Conservation (phyloP, 139 green algal species). For the Pseudopediastrum boryanum region DNA sequence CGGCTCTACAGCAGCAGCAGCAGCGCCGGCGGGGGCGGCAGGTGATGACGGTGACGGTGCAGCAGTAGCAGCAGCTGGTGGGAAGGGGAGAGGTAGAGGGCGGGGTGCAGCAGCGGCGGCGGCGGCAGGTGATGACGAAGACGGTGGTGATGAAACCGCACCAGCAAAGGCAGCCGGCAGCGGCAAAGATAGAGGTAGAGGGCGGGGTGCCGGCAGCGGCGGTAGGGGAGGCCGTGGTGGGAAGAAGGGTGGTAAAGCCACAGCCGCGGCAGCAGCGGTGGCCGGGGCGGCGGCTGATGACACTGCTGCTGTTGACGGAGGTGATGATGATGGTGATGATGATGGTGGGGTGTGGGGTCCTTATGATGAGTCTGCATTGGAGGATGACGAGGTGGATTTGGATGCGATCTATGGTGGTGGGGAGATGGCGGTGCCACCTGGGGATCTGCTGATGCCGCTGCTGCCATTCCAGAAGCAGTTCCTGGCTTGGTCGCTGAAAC, state of each 20-base stretch:
- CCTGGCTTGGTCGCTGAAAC: constrained; percentile 79
- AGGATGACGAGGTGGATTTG: constrained; percentile 20
- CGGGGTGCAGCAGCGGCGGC: neutral
- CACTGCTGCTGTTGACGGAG: neutral
- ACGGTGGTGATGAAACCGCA: neutral
- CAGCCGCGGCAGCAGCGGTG: neutral
- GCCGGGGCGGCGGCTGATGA: neutral
- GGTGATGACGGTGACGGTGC: neutral
- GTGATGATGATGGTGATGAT: constrained; percentile 14
- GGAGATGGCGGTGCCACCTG: constrained; percentile 61
- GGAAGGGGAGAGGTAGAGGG: neutral
- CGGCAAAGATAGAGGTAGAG: constrained; percentile 1
- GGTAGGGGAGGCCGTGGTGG: neutral
- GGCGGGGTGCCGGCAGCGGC: neutral
- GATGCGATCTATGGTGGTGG: constrained; percentile 25
- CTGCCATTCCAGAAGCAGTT: constrained; percentile 95
- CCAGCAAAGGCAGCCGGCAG: neutral
- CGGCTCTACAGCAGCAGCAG: neutral
- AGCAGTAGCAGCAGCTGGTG: neutral
- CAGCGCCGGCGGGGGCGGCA: neutral
- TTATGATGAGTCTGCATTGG: constrained; percentile 28
- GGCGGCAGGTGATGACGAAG: neutral
- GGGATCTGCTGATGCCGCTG: constrained; percentile 84
- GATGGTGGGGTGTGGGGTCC: constrained; percentile 38
- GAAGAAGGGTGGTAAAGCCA: neutral